phyloP scores from a whole-genome alignment of 805 yeast species.

The Kuraishia hungarica region DNA sequence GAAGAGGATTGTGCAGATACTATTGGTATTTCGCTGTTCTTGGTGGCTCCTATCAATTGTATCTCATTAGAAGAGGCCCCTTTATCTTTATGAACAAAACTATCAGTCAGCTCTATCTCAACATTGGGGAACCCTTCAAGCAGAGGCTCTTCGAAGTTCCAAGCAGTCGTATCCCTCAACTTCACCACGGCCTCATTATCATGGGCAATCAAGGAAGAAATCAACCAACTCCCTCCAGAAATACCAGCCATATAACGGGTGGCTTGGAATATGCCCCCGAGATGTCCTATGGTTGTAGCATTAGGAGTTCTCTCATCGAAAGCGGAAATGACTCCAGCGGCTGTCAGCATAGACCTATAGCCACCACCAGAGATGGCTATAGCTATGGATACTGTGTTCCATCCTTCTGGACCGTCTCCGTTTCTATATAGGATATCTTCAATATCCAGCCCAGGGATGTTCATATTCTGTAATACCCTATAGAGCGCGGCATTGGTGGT shows the following conservation, averaged over 20 bases:
- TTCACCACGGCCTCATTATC: slow-evolving; percentile 26
- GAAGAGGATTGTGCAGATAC: slow-evolving; percentile 8
- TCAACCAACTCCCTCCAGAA: slow-evolving; percentile 70
- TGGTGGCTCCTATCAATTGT: neutral
- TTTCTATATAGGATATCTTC: neutral
- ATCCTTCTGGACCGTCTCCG: neutral
- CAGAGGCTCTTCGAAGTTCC: slow-evolving; percentile 39
- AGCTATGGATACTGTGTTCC: slow-evolving; percentile 21
- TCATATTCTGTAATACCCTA: neutral
- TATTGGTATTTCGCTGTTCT: slow-evolving; percentile 5
- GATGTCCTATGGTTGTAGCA: slow-evolving; percentile 18
- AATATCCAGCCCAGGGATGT: neutral
- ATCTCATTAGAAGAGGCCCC: neutral
- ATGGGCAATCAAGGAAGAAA: slow-evolving; percentile 36
- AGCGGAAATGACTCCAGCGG: slow-evolving; percentile 48
- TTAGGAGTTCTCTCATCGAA: slow-evolving; percentile 36
- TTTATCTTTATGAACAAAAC: neutral
- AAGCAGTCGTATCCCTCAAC: slow-evolving; percentile 18
- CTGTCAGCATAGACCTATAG: slow-evolving; percentile 50
- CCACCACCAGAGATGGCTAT: slow-evolving; percentile 44
- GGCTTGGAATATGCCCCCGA: slow-evolving; percentile 48
- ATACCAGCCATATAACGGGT: slow-evolving; percentile 53
- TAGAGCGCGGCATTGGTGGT: neutral
- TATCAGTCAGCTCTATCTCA: slow-evolving; percentile 16
- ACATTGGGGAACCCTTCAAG: slow-evolving; percentile 51